Conservation (phyloP, 2,329 filamentous ascomycete species). For the Xylariaceae sp. region DNA sequence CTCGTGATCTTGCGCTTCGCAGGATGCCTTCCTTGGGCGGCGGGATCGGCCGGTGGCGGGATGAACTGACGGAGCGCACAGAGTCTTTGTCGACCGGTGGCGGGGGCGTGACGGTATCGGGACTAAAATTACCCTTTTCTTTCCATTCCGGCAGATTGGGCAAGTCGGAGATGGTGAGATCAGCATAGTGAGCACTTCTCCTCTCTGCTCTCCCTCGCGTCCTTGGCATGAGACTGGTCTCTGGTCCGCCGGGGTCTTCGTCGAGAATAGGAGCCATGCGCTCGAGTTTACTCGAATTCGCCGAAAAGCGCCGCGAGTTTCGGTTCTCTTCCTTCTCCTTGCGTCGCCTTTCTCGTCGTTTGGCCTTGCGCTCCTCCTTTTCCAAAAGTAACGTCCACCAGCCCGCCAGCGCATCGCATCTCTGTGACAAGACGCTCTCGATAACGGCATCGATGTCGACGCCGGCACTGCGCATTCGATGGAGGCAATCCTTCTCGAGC, state of each 20-base stretch:
- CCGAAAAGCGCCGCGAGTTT: constrained; percentile 77
- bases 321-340: constrained; percentile 84
- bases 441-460: constrained; percentile 94
- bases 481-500: constrained; percentile 85
- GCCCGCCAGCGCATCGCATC: constrained; percentile 85
- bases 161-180: constrained; percentile 69
- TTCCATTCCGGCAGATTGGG: constrained; percentile 69
- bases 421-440: constrained; percentile 85
- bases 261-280: constrained; percentile 73
- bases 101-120: constrained; percentile 54
- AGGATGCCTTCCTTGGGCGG: constrained; percentile 80
- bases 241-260: constrained; percentile 64
- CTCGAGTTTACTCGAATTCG: constrained; percentile 83
- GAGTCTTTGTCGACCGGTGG: constrained; percentile 78
- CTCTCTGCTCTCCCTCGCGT: constrained; percentile 76
- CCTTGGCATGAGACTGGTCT: constrained; percentile 51
- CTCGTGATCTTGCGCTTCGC: constrained; percentile 68
- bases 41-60: constrained; percentile 69
- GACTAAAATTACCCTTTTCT: constrained; percentile 43
- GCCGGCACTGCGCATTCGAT: constrained; percentile 89
- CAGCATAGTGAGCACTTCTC: constrained; percentile 64
- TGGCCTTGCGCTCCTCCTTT: constrained; percentile 88
- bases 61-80: constrained; percentile 72
- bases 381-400: constrained; percentile 96
- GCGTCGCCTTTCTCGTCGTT: constrained; percentile 74